Evolutionary conservation across 306 rosid genomes (phyloP).

Genomic region (Calophaca sinica): DNA sequence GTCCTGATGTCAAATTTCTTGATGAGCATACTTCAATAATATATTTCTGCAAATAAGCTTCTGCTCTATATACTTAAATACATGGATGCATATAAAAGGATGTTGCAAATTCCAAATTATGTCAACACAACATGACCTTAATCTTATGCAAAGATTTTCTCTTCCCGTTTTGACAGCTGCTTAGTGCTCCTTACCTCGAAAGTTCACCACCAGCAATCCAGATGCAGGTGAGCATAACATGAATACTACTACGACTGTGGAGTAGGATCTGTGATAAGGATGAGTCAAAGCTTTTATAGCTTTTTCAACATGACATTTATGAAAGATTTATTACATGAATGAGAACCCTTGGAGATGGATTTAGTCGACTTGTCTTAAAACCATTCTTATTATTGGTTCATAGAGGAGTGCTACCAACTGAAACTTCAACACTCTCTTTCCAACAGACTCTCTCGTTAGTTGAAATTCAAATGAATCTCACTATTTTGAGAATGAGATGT

Average conservation of each 20-base stretch:
- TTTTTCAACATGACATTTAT: not conserved
- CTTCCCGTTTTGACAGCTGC: constrained; percentile 63
- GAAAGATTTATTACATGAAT: constrained; percentile 6
- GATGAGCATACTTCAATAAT: not conserved
- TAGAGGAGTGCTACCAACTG: no score
- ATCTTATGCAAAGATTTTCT: constrained; percentile 36
- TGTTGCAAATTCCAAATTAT: not conserved
- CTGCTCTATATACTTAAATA: not conserved
- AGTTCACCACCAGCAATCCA: constrained; percentile 54
- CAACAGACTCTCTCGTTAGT: no score
- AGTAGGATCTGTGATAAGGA: constrained; percentile 2
- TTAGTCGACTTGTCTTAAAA: constrained; percentile 3
- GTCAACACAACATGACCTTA: constrained; percentile 28
- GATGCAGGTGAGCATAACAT: constrained; percentile 70
- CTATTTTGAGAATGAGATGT: no score
- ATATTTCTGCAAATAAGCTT: not conserved
- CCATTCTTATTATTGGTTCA: constrained; percentile 6
- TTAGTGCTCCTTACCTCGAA: constrained; percentile 95
- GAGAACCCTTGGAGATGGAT: constrained; percentile 1
- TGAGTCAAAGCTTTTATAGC: not conserved
- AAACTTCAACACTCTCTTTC: no score
- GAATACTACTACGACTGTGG: not conserved
- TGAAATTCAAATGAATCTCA: no score
- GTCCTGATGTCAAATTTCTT: constrained; percentile 29
- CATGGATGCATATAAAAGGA: not conserved